phyloP scores from a whole-genome alignment of 78 protist species.

The Mantamonas sphyraenae region DNA sequence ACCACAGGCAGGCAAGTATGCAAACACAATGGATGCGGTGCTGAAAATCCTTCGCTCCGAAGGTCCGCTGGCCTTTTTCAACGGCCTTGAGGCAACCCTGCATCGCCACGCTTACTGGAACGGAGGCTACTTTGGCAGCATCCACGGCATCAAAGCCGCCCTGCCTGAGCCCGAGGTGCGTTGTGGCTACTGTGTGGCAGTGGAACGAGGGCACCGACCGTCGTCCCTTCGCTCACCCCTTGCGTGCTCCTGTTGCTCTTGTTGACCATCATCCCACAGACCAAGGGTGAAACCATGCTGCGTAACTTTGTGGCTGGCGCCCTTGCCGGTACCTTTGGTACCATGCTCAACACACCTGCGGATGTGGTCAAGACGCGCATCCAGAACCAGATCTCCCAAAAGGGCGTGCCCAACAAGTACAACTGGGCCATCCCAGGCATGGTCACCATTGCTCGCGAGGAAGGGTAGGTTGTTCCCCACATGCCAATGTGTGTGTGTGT shows the following conservation, averaged over 20 bases:
- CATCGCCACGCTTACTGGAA: conserved; percentile 70
- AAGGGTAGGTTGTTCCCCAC: conserved; percentile 6
- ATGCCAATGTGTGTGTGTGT: background rate
- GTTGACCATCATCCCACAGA: too few relatives aligned
- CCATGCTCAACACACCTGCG: conserved; percentile 65
- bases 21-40: conserved; percentile 43
- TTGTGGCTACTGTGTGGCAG: too few relatives aligned
- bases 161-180: conserved; percentile 30
- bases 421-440: conserved; percentile 12
- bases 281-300: too few relatives aligned
- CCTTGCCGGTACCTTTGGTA: conserved; percentile 68
- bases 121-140: conserved; percentile 67
- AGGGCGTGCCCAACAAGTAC: too few relatives aligned
- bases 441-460: background rate
- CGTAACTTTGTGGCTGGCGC: conserved; percentile 61
- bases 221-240: too few relatives aligned
- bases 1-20: conserved; percentile 11
- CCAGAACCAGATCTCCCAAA: conserved; percentile 18
- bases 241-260: too few relatives aligned
- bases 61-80: conserved; percentile 8
- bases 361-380: conserved; percentile 71
- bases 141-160: conserved; percentile 29
- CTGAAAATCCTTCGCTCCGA: conserved; percentile 9
- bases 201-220: too few relatives aligned
- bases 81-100: conserved; percentile 62